A percentile compares a stretch with the other conserved stretches of the same genome.
Conservation (phyloP, 2,329 filamentous ascomycete genomes). For the Colletotrichum viniferum region DNA sequence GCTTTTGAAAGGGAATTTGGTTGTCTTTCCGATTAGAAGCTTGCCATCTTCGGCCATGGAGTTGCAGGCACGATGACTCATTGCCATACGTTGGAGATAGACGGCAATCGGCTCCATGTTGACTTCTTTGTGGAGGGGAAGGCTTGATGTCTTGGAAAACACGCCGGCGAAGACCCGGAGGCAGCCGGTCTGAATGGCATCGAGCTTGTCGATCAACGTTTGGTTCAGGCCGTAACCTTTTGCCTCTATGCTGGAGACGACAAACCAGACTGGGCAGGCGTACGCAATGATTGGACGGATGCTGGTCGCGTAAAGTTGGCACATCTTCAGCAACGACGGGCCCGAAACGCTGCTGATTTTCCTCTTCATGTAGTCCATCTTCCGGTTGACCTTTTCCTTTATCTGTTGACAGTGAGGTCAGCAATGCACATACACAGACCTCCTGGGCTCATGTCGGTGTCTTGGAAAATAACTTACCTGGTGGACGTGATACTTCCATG, state of each 20-base stretch:
- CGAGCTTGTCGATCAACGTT: background rate
- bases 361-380: background rate
- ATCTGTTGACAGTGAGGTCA: background rate
- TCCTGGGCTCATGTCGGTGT: background rate
- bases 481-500: background rate
- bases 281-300: background rate
- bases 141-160: background rate
- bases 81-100: background rate
- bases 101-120: background rate
- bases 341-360: background rate
- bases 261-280: background rate
- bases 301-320: background rate
- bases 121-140: background rate
- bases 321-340: background rate
- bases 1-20: background rate
- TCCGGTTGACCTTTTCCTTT: background rate
- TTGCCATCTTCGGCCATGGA: background rate
- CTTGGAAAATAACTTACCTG: background rate
- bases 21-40: background rate
- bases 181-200: background rate
- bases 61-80: background rate
- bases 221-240: background rate
- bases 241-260: background rate
- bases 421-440: background rate
- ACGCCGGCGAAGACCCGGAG: background rate